Evolutionary conservation across 1,284 basidiomycete species (phyloP).

Genomic region (Leccinum huronense): DNA sequence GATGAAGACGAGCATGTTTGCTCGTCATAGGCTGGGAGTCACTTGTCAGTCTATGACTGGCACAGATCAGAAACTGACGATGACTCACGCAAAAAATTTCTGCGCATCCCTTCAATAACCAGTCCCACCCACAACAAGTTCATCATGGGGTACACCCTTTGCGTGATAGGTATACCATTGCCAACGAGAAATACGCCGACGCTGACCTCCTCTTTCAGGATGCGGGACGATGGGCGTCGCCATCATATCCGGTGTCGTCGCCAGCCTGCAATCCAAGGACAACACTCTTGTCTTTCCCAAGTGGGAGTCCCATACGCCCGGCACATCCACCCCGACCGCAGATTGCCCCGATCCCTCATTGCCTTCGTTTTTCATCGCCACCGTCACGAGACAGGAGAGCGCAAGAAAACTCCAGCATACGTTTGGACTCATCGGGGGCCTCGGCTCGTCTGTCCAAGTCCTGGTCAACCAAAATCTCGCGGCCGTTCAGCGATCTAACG

Average conservation of each 20-base stretch:
- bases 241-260: slow-evolving; percentile 87
- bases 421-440: slow-evolving; percentile 58
- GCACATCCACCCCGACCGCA: slow-evolving; percentile 71
- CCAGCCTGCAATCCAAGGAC: slow-evolving; percentile 60
- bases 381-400: slow-evolving; percentile 80
- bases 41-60: neutral
- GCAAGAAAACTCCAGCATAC: slow-evolving; percentile 66
- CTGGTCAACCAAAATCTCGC: slow-evolving; percentile 68
- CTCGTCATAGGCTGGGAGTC: neutral
- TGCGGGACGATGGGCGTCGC: slow-evolving; percentile 99
- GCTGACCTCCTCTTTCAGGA: slow-evolving; percentile 49
- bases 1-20: slow-evolving; percentile 65
- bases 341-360: slow-evolving; percentile 61
- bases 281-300: slow-evolving; percentile 40
- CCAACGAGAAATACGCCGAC: neutral
- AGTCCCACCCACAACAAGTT: slow-evolving; percentile 5
- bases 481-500: slow-evolving; percentile 75
- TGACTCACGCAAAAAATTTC: slow-evolving; percentile 18
- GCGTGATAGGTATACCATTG: slow-evolving; percentile 36
- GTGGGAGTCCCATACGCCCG: slow-evolving; percentile 84
- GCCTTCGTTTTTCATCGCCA: slow-evolving; percentile 86
- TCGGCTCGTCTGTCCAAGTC: slow-evolving; percentile 70
- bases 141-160: slow-evolving; percentile 43
- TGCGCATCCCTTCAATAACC: neutral
- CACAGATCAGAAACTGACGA: neutral